Base-by-base conservation (phyloP, 805 yeast genomes). In the Candida sphagnicola region DNA sequence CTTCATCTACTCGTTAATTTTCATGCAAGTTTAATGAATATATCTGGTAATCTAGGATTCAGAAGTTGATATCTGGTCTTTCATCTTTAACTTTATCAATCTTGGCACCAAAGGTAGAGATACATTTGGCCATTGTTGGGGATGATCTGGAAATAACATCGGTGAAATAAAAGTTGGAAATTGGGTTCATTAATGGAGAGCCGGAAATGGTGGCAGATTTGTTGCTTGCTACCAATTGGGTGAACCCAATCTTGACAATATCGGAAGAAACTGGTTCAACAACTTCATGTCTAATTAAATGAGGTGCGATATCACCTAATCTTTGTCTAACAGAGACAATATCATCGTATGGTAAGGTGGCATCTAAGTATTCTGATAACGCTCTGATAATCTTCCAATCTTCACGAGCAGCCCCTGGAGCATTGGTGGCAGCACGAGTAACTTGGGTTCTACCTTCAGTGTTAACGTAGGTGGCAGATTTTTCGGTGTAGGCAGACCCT, bases 341-440 rank as follows among this genome's bases (percentile, higher is more conserved):
- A 57, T 82, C 88, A 57, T 86, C 91, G 58, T 87, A 86, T 24
- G 90, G 90, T 52, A 86, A 73, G 2, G 82, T 67, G 28, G 73
- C 75, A 37, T 79, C 81, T 47, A 87, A 64, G 59, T 82, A 85
- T 62, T 87, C 95, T 40, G 86, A 78, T 42, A 85, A 72, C 2
- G 95, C 95, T 65, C 90, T 78, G 50, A 87, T 61, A 46, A 86
- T 83, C 67, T 82, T 82, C 95, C 95, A 86, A 65, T 87, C 95
- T 63, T 86, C 95, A 61, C 95, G 82, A 32, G 95, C 93, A 35
- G 76, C 84, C 19, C 93, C 95, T 34, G 95, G 95, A 5, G 93
- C 82, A 45, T 82, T 85, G 19, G 86, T 80, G 30, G 95, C 93
- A 31, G 95, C 95, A 47, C 91, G 76, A 2, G 95, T 83, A 41